Evolutionary conservation across 345 rosid genomes (phyloP), one percentile per base, ranked within the genome.

Genomic region (Schrenkiella parvula): DNA sequence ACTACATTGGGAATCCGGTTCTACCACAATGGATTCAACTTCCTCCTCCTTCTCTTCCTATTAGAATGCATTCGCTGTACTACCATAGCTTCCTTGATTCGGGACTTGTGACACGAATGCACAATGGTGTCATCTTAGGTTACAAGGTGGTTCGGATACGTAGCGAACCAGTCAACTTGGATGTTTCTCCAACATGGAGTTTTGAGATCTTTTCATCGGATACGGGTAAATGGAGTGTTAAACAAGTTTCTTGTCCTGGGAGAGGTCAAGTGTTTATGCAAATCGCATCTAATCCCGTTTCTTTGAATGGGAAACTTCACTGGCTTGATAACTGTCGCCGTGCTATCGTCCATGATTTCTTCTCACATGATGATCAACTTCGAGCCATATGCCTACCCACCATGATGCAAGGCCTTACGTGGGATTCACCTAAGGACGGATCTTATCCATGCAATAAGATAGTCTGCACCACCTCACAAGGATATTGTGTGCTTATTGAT

Each of bases 11-110:
- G 31, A 62, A 42, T 43, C 66, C 23, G 0, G 25, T 42, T 21
- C 19, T 42, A 62, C 7, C 51, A 62, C 66, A 62, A 39, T 62
- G 66, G 67, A 2, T 62, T 28, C 51, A 42, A 11, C 22, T 62
- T 4, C 21, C 67, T 62, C 25, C 67, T 62, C 52, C 66, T n/a
- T n/a, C n/a, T 62, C n/a, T 1, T 39, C 9, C 34, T 8, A 5
- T 4, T 5, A 10, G n/a, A n/a, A n/a, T n/a, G n/a, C n/a, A n/a
- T n/a, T n/a, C n/a, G n/a, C n/a, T n/a, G n/a, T n/a, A n/a, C n/a
- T 2, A 2, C 3, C 4, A 10, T 37, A 3, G 11, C 3, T 37
- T 10, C 14, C 0, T 2, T 2, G 37, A 39, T 9, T 61, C 14
- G 2, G 66, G 66, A 9, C 52, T 61, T 15, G 66, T 41, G 4